phyloP scores from a whole-genome alignment of 2,329 filamentous ascomycete genomes.

The Aspergillus sp. region DNA sequence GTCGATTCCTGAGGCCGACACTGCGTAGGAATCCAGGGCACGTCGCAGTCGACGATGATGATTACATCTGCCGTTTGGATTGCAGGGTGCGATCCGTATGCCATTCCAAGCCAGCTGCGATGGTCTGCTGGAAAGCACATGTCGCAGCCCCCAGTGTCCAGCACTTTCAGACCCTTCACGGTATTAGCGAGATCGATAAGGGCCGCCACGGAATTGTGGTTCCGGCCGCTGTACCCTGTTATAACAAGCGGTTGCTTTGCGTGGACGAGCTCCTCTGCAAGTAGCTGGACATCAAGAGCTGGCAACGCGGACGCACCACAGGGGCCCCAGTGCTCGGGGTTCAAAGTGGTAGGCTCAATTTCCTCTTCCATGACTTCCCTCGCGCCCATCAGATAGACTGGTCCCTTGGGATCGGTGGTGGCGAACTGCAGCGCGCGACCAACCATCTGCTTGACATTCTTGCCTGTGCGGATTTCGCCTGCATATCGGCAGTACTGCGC shows the following conservation, averaged over 20 bases:
- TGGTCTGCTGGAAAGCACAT: conserved; percentile 52
- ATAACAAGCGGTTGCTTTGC: conserved; percentile 52
- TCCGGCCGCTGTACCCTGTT: conserved; percentile 52
- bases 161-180: conserved; percentile 49
- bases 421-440: conserved; percentile 83
- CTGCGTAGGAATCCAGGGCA: conserved; percentile 85
- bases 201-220: conserved; percentile 42
- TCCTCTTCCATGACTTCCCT: conserved; percentile 86
- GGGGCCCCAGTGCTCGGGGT: conserved; percentile 67
- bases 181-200: conserved; percentile 49
- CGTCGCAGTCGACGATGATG: conserved; percentile 82
- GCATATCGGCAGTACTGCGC: conserved; percentile 82
- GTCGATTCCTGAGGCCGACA: conserved; percentile 58
- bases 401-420: conserved; percentile 71
- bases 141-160: conserved; percentile 55
- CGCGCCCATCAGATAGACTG: conserved; percentile 75
- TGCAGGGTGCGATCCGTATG: conserved; percentile 70
- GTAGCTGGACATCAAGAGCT: conserved; percentile 43
- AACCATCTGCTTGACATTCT: conserved; percentile 86
- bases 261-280: conserved; percentile 44
- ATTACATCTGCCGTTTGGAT: conserved; percentile 81
- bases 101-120: conserved; percentile 64
- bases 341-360: conserved; percentile 68
- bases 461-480: conserved; percentile 78
- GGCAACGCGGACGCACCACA: conserved; percentile 66